Evolutionary conservation across 192 early-diverging fungal genomes (phyloP).

Genomic region (Spinellus fusiger): DNA sequence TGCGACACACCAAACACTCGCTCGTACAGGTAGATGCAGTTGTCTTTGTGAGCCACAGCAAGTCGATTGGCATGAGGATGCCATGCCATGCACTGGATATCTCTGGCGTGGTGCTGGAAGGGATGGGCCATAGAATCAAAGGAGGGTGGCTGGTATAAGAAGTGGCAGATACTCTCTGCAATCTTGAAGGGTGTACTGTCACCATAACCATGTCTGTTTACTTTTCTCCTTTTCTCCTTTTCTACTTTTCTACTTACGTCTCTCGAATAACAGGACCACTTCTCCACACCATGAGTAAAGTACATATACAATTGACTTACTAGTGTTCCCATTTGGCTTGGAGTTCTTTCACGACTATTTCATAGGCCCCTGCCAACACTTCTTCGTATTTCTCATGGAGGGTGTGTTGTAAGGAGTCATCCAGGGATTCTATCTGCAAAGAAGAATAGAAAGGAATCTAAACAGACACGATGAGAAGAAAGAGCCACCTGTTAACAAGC

Average conservation of each 20-base stretch:
- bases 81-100: slow-evolving; percentile 64
- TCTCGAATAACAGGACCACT: slow-evolving; percentile 7
- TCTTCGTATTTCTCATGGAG: not conserved
- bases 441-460: slow-evolving; percentile 10
- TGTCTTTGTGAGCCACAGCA: slow-evolving; percentile 62
- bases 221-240: not conserved
- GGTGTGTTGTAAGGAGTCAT: not conserved
- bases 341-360: not conserved
- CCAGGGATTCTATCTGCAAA: not conserved
- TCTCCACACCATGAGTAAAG: too few species aligned
- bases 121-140: not conserved
- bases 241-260: not conserved
- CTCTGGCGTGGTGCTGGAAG: not conserved
- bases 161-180: not conserved
- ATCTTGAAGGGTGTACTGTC: slow-evolving; percentile 2
- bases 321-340: not conserved
- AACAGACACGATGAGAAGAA: not conserved
- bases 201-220: not conserved
- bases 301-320: not conserved
- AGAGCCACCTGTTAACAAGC: too few species aligned
- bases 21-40: slow-evolving; percentile 67
- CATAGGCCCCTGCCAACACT: not conserved
- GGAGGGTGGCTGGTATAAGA: not conserved
- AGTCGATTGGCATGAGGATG: slow-evolving; percentile 64
- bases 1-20: slow-evolving; percentile 46